Conservation (phyloP, 2,329 filamentous ascomycete genomes). For the Karstenula rhodostoma region DNA sequence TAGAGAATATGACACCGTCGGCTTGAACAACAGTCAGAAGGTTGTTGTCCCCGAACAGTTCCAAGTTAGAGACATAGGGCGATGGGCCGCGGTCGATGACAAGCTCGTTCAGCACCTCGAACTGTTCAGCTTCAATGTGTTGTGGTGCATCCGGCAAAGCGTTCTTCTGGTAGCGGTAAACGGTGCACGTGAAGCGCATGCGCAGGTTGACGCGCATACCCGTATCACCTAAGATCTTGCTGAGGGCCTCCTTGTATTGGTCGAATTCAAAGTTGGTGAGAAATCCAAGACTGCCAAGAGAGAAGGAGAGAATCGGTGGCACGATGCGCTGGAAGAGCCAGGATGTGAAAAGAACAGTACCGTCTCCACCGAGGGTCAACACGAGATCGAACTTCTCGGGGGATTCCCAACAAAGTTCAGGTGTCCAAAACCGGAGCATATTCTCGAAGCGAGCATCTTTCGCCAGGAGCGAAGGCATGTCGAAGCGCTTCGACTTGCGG, state of each 20-base stretch:
- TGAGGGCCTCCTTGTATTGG: conserved; percentile 84
- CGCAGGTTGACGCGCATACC: conserved; percentile 98
- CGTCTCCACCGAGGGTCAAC: conserved; percentile 84
- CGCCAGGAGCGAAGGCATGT: conserved; percentile 74
- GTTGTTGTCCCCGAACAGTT: conserved; percentile 94
- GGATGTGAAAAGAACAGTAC: conserved; percentile 86
- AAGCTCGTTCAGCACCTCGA: conserved; percentile 97
- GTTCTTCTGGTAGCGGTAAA: conserved; percentile 72
- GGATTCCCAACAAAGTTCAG: conserved; percentile 90
- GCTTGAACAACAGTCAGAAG: conserved; percentile 95
- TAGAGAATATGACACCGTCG: conserved; percentile 97
- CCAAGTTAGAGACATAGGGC: conserved; percentile 95
- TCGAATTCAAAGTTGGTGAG: conserved; percentile 88
- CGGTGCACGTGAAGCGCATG: conserved; percentile 98
- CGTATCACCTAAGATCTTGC: conserved; percentile 88
- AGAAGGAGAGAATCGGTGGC: conserved; percentile 84
- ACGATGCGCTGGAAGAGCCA: conserved; percentile 94
- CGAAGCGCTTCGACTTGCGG: conserved; percentile 85
- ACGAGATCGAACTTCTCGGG: conserved; percentile 97
- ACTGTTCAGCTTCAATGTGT: conserved; percentile 86
- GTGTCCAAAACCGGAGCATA: conserved; percentile 96
- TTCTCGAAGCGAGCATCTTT: conserved; percentile 78
- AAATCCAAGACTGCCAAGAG: conserved; percentile 85
- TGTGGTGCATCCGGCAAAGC: conserved; percentile 64
- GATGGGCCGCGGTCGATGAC: conserved; percentile 97